These are phyloP conservation scores for Sclerotiophoma versabilis DNA, from an alignment of 2,329 filamentous ascomycete genomes.

Conservation along the genomic window DNA sequence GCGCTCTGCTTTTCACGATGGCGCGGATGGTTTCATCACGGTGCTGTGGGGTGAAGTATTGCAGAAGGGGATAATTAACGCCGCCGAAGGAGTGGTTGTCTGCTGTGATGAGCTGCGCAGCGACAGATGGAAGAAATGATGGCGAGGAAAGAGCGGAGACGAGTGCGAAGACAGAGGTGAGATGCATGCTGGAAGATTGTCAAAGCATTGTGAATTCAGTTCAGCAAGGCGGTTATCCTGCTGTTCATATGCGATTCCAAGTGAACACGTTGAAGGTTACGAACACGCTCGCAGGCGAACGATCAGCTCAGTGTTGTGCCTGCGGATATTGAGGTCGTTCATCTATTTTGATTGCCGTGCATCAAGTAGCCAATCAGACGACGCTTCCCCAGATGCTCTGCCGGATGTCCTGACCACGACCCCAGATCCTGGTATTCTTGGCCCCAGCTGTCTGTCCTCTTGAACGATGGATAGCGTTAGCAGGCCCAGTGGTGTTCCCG, in stretches of 20 bases:
- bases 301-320: slow-evolving; percentile 29
- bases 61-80: slow-evolving; percentile 44
- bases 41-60: slow-evolving; percentile 37
- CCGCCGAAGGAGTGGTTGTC: slow-evolving; percentile 45
- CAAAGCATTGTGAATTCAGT: slow-evolving; percentile 11
- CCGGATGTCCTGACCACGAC: slow-evolving; percentile 7
- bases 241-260: slow-evolving; percentile 34
- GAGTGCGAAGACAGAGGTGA: slow-evolving; percentile 26
- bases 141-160: slow-evolving; percentile 25
- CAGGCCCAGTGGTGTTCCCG: background rate
- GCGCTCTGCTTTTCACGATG: slow-evolving; percentile 38
- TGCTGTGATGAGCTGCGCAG: slow-evolving; percentile 39
- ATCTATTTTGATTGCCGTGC: slow-evolving; percentile 45
- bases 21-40: slow-evolving; percentile 40
- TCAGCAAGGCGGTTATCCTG: slow-evolving; percentile 4
- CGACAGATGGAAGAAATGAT: slow-evolving; percentile 10
- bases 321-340: slow-evolving; percentile 43
- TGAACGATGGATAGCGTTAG: background rate
- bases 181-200: slow-evolving; percentile 32
- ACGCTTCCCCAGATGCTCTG: background rate
- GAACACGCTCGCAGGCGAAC: slow-evolving; percentile 31
- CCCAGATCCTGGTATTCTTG: slow-evolving; percentile 1
- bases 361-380: slow-evolving; percentile 36
- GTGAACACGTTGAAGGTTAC: slow-evolving; percentile 46
- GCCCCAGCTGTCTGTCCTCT: background rate